Percentiles rank a stretch among this genome's conserved stretches.
These are phyloP conservation scores for Cryoendolithus antarcticus DNA, from an alignment of 2,329 filamentous ascomycete species.

Conservation along the genomic window DNA sequence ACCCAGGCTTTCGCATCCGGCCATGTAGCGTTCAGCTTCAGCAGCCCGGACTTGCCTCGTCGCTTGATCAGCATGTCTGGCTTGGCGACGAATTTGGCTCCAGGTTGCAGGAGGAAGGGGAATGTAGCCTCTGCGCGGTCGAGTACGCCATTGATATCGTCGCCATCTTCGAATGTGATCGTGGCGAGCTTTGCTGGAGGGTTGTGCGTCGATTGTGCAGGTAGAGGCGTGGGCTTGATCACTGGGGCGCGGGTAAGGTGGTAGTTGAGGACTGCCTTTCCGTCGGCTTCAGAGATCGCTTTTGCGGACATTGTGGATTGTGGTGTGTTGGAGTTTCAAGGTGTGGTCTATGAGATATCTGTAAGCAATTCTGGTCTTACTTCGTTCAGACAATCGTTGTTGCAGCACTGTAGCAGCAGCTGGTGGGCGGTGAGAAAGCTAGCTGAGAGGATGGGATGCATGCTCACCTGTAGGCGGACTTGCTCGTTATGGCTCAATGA, in stretches of 20 bases:
- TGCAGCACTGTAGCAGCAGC: not conserved
- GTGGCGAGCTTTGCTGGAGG: constrained; percentile 79
- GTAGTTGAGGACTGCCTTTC: constrained; percentile 99
- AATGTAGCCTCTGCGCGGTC: constrained; percentile 93
- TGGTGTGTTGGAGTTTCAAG: constrained; percentile 7
- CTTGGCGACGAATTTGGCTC: constrained; percentile 93
- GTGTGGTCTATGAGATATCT: constrained; percentile 1
- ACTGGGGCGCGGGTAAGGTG: constrained; percentile 94
- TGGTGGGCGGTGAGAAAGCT: constrained; percentile 11
- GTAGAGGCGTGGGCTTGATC: constrained; percentile 95
- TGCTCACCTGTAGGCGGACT: too few relatives aligned
- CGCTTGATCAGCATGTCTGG: constrained; percentile 99
- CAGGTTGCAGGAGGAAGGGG: constrained; percentile 79
- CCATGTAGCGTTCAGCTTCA: constrained; percentile 97
- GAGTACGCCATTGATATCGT: constrained; percentile 69
- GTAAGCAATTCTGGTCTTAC: constrained; percentile 12
- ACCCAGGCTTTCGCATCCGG: constrained; percentile 88
- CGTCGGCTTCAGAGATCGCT: constrained; percentile 96
- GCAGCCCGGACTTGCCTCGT: constrained; percentile 94
- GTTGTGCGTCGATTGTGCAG: constrained; percentile 76
- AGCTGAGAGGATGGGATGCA: constrained; percentile 5
- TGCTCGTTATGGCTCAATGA: too few relatives aligned
- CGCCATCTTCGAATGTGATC: constrained; percentile 84
- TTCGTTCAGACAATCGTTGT: too few relatives aligned
- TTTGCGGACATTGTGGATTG: constrained; percentile 71